Evolutionary conservation across 2,329 filamentous ascomycete species (phyloP).

Genomic region (Arthrinium phaeospermum): DNA sequence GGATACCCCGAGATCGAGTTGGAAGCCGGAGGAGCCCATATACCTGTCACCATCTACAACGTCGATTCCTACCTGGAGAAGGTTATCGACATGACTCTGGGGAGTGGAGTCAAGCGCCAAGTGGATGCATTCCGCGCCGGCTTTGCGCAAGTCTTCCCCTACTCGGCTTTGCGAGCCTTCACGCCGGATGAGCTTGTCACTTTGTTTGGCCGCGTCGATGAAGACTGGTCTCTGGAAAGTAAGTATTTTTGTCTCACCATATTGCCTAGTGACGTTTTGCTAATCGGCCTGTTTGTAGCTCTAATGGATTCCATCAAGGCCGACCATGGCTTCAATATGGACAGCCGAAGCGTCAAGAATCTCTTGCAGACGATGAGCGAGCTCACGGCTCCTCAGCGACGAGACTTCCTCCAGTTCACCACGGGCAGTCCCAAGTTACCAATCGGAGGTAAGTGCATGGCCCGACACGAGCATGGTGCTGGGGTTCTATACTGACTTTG

Average conservation of each 20-base stretch:
- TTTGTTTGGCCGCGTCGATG: constrained; percentile 89
- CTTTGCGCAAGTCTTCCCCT: constrained; percentile 96
- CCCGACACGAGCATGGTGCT: not conserved
- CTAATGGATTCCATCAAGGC: constrained; percentile 99
- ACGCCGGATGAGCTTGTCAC: constrained; percentile 94
- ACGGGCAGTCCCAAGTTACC: constrained; percentile 97
- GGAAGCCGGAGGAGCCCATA: constrained; percentile 74
- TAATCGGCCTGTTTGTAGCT: constrained; percentile 54
- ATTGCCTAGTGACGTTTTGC: not conserved
- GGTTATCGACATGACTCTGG: constrained; percentile 90
- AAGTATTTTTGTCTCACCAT: constrained; percentile 47
- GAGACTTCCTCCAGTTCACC: constrained; percentile 96
- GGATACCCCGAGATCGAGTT: constrained; percentile 90
- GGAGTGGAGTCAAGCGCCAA: constrained; percentile 85
- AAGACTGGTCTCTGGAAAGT: constrained; percentile 98
- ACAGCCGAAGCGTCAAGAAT: constrained; percentile 94
- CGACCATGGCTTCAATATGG: constrained; percentile 98
- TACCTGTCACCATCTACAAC: constrained; percentile 84
- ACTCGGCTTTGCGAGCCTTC: constrained; percentile 88
- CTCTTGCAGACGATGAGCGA: constrained; percentile 94
- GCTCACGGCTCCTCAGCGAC: constrained; percentile 73
- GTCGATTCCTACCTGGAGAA: constrained; percentile 87
- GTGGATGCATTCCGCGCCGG: constrained; percentile 89
- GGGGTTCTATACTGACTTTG: constrained; percentile 38
- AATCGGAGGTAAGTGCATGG: constrained; percentile 79